These are phyloP conservation scores for Podospora tetraspora DNA, from an alignment of 495 filamentous ascomycete species.

Conservation along the genomic window DNA sequence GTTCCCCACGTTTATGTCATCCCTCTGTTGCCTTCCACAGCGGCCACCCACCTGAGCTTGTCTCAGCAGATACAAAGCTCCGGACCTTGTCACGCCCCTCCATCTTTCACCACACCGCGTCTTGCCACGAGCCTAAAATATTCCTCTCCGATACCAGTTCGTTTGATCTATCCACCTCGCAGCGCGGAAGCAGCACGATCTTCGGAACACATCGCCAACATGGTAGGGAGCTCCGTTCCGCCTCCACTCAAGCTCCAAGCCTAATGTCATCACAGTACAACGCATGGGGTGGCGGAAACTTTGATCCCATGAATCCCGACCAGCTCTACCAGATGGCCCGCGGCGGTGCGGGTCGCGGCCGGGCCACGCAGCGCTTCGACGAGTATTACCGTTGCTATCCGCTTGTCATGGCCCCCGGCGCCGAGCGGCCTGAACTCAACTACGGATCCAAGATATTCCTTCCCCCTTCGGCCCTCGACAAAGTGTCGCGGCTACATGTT, in stretches of 20 bases:
- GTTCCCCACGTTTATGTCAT: conserved; percentile 6
- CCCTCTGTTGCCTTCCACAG: conserved; percentile 9
- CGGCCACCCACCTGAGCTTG: not conserved
- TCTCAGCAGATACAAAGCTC: not conserved
- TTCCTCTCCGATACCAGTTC: not conserved
- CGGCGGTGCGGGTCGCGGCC: conserved; percentile 30
- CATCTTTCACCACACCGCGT: not conserved
- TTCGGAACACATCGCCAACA: not conserved
- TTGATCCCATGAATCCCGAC: conserved; percentile 55
- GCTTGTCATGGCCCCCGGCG: conserved; percentile 86
- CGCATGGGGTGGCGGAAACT: conserved; percentile 39
- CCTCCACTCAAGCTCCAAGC: conserved; percentile 6
- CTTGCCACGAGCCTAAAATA: not conserved
- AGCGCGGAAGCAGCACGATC: not conserved
- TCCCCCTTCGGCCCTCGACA: conserved; percentile 90
- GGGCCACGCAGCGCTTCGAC: conserved; percentile 66
- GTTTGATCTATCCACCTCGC: not conserved
- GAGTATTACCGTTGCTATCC: conserved; percentile 98
- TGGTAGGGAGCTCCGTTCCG: conserved; percentile 10
- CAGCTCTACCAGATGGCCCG: conserved; percentile 43
- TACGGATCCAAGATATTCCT: conserved; percentile 96
- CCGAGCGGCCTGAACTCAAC: conserved; percentile 84
- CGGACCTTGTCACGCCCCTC: not conserved
- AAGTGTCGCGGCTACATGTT: conserved; percentile 91
- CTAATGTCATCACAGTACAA: conserved; percentile 27